Evolutionary conservation across 345 rosid species (phyloP).

Genomic region (Populus pruinosa): DNA sequence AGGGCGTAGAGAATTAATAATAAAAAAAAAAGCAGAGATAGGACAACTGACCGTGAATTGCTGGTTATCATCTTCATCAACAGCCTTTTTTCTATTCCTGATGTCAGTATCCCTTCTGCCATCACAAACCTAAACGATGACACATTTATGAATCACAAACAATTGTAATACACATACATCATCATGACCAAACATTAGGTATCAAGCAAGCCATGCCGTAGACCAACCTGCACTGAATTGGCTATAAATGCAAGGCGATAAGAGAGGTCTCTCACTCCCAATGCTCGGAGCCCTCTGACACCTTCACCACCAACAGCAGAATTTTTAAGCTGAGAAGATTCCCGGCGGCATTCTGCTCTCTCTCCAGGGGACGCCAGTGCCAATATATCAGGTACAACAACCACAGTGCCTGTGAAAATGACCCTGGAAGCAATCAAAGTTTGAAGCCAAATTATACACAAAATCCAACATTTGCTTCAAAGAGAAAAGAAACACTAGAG

Average conservation of each 20-base stretch:
- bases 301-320: constrained; percentile 71
- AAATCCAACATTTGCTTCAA: neutral
- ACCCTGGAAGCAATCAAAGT: constrained; percentile 51
- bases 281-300: constrained; percentile 73
- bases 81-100: constrained; percentile 82
- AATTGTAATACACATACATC: neutral
- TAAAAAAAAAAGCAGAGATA: neutral
- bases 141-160: constrained; percentile 11
- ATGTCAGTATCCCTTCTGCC: constrained; percentile 79
- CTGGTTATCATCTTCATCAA: constrained; percentile 71
- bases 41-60: constrained; percentile 60
- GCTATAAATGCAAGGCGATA: constrained; percentile 92
- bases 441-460: neutral
- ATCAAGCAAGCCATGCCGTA: constrained; percentile 4
- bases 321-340: constrained; percentile 60
- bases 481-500: neutral
- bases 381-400: constrained; percentile 87
- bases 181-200: neutral
- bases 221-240: constrained; percentile 87
- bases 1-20: neutral
- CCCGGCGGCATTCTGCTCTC: constrained; percentile 81
- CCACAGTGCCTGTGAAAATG: constrained; percentile 83
- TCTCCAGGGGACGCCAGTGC: constrained; percentile 95
- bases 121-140: constrained; percentile 54
- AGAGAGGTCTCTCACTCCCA: constrained; percentile 94